Conservation (phyloP, 495 filamentous ascomycete genomes). For the Penicillium turbatum region DNA sequence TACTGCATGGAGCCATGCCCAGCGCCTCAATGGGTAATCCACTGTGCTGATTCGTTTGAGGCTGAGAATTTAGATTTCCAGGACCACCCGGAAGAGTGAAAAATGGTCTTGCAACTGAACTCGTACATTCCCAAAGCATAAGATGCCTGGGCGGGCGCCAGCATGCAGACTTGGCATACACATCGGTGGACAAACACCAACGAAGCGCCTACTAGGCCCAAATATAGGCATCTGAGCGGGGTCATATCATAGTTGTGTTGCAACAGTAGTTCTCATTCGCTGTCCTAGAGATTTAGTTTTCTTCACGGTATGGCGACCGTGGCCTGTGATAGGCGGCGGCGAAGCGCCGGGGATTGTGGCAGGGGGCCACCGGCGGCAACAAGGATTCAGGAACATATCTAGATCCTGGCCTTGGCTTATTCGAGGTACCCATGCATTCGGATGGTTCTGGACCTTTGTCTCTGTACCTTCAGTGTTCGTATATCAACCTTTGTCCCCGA, state of each 20-base stretch:
- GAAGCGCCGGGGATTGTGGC: conserved; percentile 21
- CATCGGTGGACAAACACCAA: background rate
- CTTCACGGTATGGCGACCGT: background rate
- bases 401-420: background rate
- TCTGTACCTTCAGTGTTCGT: background rate
- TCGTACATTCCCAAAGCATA: conserved; percentile 7
- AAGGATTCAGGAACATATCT: background rate
- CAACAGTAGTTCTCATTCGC: conserved; percentile 2
- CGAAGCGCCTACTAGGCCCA: conserved; percentile 4
- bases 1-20: conserved; percentile 1
- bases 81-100: background rate
- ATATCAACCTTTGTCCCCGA: background rate
- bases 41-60: background rate
- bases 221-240: conserved; percentile 9
- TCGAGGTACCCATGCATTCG: background rate
- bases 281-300: background rate
- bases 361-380: conserved; percentile 14
- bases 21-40: background rate
- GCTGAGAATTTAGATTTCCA: conserved; percentile 2
- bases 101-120: background rate
- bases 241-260: background rate
- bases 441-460: background rate
- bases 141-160: conserved; percentile 15
- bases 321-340: conserved; percentile 18
- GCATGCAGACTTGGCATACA: conserved; percentile 24